Base-by-base conservation (phyloP, 2,329 filamentous ascomycete species). In the Sclerotinia minor region DNA sequence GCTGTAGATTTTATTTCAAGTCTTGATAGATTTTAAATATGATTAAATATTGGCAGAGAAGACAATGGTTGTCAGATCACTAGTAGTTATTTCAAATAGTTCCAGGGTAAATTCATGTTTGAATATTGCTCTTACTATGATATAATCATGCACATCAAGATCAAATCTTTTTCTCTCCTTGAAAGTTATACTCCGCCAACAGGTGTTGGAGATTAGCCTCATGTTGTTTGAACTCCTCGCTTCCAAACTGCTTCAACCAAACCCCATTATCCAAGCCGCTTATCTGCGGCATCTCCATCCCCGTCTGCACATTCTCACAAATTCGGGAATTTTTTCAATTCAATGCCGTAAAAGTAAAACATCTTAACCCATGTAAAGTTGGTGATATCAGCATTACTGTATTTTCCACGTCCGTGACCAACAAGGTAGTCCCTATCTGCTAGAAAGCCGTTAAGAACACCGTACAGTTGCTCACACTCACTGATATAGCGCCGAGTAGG, bases 391-490 rank as follows among this genome's bases (percentile, higher is more conserved):
- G 88, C 90, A 67, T 90, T 87, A 72, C 83, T 86, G 78, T 83
- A 87, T 74, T 84, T 85, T 71, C 87, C 84, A 35, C 74, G 74
- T 19, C 78, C 82, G 1, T 81, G 76, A 4, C 89, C 89, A 3
- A 82, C 84, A 11, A 87, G 75, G 70, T 80, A 87, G 64, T 85
- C 82, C 3, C 83, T 80, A 35, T 77, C 75, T 21, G 73, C 73
- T 17, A 94, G 85, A 66, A 89, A 88, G 73, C 82, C 81, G 77
- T 94, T 84, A 1, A 94, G 82, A 26, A 94, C 82, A 32, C 88
- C 84, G 79, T 93, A 94, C 1, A 94, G 82, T 3, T 91, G 86
- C 71, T 90, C 83, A 2, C 88, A 87, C 81, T 94, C 92, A 74
- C 90, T 91, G 35, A 35, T 35, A 35, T 35, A 9, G 35, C 35